Evolutionary conservation across 768 basidiomycete genomes (phyloP), one percentile per base, ranked within the genome.

Genomic region (Auricularia auricula-judae): DNA sequence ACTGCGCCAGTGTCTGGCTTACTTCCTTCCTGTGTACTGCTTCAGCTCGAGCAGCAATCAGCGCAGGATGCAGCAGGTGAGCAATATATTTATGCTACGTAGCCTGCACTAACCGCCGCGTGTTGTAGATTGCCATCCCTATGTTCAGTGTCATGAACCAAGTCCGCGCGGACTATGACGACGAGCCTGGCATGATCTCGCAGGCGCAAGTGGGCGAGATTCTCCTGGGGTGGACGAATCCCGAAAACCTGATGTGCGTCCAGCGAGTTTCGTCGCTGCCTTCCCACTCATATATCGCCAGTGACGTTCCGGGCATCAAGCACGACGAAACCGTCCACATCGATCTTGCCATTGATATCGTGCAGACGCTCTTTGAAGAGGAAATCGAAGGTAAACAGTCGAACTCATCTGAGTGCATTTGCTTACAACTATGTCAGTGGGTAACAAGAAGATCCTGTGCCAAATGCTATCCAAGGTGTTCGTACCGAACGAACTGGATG

Each of bases 161-260:
- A 16, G 78, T 84, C 59, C 81, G 85, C 63, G 82, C 81, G 21
- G 85, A 87, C 14, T 73, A 86, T 29, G 90, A 89, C 3, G 87
- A 87, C 1, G 86, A 84, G 58, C 83, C 88, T 69, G 83, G 86
- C 51, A 89, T 90, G 85, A 82, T 92, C 11, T 76, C 82, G 0
- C 84, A 88, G 0, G 76, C 83, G 21, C 89, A 92, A 70, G 85
- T 92, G 65, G 86, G 85, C 0, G 76, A 86, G n/a, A 81, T 94
- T 75, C 80, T 95, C 70, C 80, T 88, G 2, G 92, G 94, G 68
- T 96, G 93, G 93, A 91, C 89, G 3, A 88, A 95, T 71, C 89
- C 91, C 0, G 79, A 84, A 70, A 92, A 90, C 70, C 81, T 82
- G 42, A 80, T 84, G 71, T 82, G 70, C 78, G 78, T 75, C 71